Conservation (phyloP, 2,329 filamentous ascomycete species). For the Paecilomyces dactylethromorphus region DNA sequence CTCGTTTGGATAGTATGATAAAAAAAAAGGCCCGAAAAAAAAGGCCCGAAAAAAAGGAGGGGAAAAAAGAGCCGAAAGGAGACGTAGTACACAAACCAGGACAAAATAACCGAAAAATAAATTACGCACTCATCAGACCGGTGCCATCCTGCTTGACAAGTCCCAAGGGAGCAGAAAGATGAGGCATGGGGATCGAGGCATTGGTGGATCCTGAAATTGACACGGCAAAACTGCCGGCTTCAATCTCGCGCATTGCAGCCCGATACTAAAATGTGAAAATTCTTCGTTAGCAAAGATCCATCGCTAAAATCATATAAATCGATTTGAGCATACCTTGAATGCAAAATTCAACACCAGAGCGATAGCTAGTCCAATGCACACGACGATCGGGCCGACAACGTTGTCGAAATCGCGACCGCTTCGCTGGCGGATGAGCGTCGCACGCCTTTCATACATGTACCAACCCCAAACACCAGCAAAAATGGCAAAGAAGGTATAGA, state of each 20-base stretch:
- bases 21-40: neutral
- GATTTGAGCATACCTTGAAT: conserved; percentile 53
- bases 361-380: conserved; percentile 70
- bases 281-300: conserved; percentile 8
- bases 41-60: neutral
- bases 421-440: conserved; percentile 72
- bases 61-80: neutral
- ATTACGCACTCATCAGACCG: conserved; percentile 3
- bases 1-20: neutral
- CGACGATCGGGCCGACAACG: conserved; percentile 72
- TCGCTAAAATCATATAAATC: neutral
- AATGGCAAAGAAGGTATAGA: conserved; percentile 73
- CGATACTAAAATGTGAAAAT: conserved; percentile 17
- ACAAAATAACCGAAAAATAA: neutral
- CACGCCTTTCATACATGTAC: conserved; percentile 67
- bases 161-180: conserved; percentile 4
- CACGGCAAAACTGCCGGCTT: neutral
- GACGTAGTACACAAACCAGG: neutral
- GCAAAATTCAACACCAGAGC: conserved; percentile 82
- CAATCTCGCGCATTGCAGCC: conserved; percentile 8
- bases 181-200: conserved; percentile 4
- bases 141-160: conserved; percentile 18
- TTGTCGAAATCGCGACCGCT: conserved; percentile 94
- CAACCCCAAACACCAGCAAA: conserved; percentile 88
- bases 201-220: conserved; percentile 7